These are phyloP conservation scores for Aspergillus campestris DNA, from an alignment of 495 filamentous ascomycete species.

Conservation along the genomic window DNA sequence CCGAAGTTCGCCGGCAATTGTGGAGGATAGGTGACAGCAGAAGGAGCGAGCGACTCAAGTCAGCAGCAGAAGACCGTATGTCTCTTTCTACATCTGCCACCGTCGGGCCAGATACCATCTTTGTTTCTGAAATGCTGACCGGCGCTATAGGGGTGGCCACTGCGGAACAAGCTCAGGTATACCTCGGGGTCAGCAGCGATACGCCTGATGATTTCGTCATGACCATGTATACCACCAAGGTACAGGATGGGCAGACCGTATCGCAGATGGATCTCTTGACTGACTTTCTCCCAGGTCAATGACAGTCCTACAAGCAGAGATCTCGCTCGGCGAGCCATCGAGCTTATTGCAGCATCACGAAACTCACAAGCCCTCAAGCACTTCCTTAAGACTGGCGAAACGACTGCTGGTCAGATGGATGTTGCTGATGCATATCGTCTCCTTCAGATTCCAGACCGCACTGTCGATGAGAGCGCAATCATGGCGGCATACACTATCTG, in stretches of 20 bases:
- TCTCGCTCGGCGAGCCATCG: conserved; percentile 44
- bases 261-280: conserved; percentile 1
- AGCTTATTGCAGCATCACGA: conserved; percentile 47
- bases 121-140: conserved; percentile 4
- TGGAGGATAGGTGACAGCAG: conserved; percentile 48
- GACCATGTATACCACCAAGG: conserved; percentile 51
- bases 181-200: conserved; percentile 43
- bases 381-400: conserved; percentile 48
- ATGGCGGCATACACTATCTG: conserved; percentile 43
- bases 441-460: conserved; percentile 47
- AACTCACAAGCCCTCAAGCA: conserved; percentile 45
- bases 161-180: conserved; percentile 53
- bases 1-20: conserved; percentile 43
- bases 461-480: conserved; percentile 42
- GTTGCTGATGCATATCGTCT: conserved; percentile 47
- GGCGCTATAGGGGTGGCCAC: conserved; percentile 42
- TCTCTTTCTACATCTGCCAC: neutral
- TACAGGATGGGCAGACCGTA: conserved; percentile 9
- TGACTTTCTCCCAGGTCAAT: conserved; percentile 19
- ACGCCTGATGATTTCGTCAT: conserved; percentile 52
- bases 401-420: conserved; percentile 47
- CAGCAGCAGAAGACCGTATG: conserved; percentile 48
- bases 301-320: conserved; percentile 42
- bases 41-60: conserved; percentile 44
- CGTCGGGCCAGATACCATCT: neutral